Evolutionary conservation across 106 monocot species (phyloP).

Genomic region (Dendrobium catenatum): DNA sequence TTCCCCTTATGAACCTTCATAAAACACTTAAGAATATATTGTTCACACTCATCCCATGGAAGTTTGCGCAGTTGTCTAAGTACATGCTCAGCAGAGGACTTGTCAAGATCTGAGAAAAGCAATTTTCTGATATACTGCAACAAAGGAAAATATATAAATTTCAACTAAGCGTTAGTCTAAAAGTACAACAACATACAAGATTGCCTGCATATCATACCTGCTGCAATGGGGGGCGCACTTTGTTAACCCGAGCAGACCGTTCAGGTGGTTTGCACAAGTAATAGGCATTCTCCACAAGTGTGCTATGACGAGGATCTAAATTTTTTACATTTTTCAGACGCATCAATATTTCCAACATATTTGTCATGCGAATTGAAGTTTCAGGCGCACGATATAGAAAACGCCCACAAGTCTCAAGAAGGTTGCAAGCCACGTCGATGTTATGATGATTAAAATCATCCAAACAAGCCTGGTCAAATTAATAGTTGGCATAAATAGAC

Average conservation of each 20-base stretch:
- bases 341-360: conserved; percentile 98
- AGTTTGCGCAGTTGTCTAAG: conserved; percentile 89
- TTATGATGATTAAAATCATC: conserved; percentile 99
- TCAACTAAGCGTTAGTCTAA: not conserved
- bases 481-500: not conserved
- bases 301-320: conserved; percentile 96
- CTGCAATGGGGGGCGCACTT: conserved; percentile 86
- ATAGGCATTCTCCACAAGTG: conserved; percentile 97
- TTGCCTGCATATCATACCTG: conserved; percentile 38
- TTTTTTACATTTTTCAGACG: conserved; percentile 97
- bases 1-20: conserved; percentile 96
- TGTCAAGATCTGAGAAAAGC: conserved; percentile 91
- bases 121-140: conserved; percentile 93
- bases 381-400: conserved; percentile 96
- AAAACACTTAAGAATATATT: conserved; percentile 86
- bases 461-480: conserved; percentile 63
- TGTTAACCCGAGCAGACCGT: conserved; percentile 74
- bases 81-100: conserved; percentile 79
- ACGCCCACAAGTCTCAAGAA: conserved; percentile 96
- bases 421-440: conserved; percentile 97
- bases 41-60: conserved; percentile 90
- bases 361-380: conserved; percentile 87
- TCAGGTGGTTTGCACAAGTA: conserved; percentile 98
- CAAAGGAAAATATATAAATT: not conserved
- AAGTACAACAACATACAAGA: conserved; percentile 6